Percentiles rank a stretch among this genome's conserved stretches.
phyloP scores from a whole-genome alignment of 257 asterid genomes.

The Anisodus acutangulus region DNA sequence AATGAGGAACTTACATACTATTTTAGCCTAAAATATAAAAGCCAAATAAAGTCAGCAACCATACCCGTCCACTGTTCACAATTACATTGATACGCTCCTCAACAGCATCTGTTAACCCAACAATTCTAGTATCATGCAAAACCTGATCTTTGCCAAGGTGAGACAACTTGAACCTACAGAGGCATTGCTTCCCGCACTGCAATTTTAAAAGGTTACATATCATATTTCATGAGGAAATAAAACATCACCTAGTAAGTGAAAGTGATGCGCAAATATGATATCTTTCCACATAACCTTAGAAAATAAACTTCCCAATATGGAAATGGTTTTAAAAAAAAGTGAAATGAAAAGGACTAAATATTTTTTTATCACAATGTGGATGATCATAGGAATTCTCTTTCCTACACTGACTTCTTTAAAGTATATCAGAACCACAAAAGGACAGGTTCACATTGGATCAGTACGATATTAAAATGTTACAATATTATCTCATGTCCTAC shows the following conservation, averaged over 20 bases:
- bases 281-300: constrained; percentile 8
- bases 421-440: neutral
- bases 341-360: neutral
- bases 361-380: neutral
- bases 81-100: constrained; percentile 73
- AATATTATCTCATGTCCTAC: neutral
- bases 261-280: neutral
- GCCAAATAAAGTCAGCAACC: constrained; percentile 17
- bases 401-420: neutral
- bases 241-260: neutral
- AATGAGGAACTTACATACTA: neutral
- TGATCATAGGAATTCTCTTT: neutral
- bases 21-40: constrained; percentile 22
- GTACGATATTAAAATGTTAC: neutral
- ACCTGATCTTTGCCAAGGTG: constrained; percentile 43
- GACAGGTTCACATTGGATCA: neutral
- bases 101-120: constrained; percentile 84
- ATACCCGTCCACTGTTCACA: constrained; percentile 75
- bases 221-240: constrained; percentile 20
- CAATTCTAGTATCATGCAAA: constrained; percentile 53
- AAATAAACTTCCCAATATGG: neutral
- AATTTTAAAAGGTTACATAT: constrained; percentile 30
- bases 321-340: neutral
- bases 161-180: constrained; percentile 80
- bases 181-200: constrained; percentile 90